A percentile compares a stretch with the other conserved stretches of the same genome.
Evolutionary conservation across 345 rosid genomes (phyloP).

Genomic region (Kandelia obovata): DNA sequence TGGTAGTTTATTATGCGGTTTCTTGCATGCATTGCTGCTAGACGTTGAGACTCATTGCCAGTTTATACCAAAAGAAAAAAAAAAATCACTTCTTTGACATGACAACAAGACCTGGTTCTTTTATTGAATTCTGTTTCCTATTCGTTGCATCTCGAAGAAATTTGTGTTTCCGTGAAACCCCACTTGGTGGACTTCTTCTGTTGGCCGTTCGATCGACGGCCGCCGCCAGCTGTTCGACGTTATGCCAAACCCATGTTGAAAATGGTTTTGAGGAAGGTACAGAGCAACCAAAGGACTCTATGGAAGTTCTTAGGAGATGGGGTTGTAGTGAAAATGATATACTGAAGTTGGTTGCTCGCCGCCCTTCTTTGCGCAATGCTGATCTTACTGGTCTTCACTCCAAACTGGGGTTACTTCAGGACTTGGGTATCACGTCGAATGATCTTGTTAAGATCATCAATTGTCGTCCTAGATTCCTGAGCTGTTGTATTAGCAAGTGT

Average conservation of each 20-base stretch:
- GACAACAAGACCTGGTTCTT: constrained; percentile 9
- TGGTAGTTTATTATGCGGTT: no score
- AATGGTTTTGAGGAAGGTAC: constrained; percentile 3
- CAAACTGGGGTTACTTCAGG: constrained; percentile 49
- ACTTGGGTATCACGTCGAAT: constrained; percentile 50
- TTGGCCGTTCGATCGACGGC: not conserved
- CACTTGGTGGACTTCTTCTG: not conserved
- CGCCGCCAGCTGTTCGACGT: constrained; percentile 61
- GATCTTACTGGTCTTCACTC: constrained; percentile 41
- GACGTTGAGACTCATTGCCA: not conserved
- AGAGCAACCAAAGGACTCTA: constrained; percentile 23
- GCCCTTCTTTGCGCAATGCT: constrained; percentile 56
- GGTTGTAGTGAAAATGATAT: constrained; percentile 69
- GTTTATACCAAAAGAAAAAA: not conserved
- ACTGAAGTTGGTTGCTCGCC: constrained; percentile 39
- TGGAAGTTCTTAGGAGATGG: constrained; percentile 51
- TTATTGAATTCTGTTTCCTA: constrained; percentile 4
- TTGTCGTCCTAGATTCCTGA: constrained; percentile 74
- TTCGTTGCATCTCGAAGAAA: not conserved
- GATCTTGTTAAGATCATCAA: constrained; percentile 76
- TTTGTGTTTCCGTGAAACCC: not conserved
- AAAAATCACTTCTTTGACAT: constrained; percentile 1
- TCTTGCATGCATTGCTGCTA: not conserved
- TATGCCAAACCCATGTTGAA: constrained; percentile 38
- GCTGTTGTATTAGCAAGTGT: constrained; percentile 46